A percentile compares a stretch with the other conserved stretches of the same genome.
These are phyloP conservation scores for Prunus mira DNA, from an alignment of 306 rosid genomes.

Conservation along the genomic window DNA sequence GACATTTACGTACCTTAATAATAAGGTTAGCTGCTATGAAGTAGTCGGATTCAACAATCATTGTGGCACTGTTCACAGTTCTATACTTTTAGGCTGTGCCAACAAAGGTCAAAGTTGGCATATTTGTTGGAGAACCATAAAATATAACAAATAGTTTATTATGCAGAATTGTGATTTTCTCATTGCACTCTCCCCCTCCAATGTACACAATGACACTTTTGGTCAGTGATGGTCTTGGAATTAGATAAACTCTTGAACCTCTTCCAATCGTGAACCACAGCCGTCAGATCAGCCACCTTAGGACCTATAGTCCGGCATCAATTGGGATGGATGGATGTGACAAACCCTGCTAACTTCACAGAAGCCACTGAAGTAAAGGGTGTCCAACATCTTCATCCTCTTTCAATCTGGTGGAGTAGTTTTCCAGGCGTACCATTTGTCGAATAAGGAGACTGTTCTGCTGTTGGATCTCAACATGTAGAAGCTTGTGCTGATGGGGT, in stretches of 20 bases:
- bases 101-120: not conserved
- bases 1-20: slow-evolving; percentile 17
- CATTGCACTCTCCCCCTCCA: slow-evolving; percentile 43
- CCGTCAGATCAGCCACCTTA: no score
- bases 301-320: slow-evolving; percentile 23
- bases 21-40: slow-evolving; percentile 37
- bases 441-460: no score
- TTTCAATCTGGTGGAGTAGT: no score
- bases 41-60: slow-evolving; percentile 37
- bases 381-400: no score
- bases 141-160: slow-evolving; percentile 36
- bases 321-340: slow-evolving; percentile 27
- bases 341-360: slow-evolving; percentile 24
- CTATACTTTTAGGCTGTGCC: slow-evolving; percentile 46
- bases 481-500: no score
- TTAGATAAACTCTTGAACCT: no score
- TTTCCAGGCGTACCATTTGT: no score
- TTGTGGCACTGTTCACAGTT: slow-evolving; percentile 53
- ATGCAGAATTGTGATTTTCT: slow-evolving; percentile 45
- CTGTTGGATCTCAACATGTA: no score
- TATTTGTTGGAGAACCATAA: no score
- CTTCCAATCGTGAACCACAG: no score
- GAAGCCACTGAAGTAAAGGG: slow-evolving; percentile 29
- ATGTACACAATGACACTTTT: slow-evolving; percentile 46
- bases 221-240: slow-evolving; percentile 27